Conservation (phyloP, 139 green algal species). For the Mesotaenium endlicherianum region DNA sequence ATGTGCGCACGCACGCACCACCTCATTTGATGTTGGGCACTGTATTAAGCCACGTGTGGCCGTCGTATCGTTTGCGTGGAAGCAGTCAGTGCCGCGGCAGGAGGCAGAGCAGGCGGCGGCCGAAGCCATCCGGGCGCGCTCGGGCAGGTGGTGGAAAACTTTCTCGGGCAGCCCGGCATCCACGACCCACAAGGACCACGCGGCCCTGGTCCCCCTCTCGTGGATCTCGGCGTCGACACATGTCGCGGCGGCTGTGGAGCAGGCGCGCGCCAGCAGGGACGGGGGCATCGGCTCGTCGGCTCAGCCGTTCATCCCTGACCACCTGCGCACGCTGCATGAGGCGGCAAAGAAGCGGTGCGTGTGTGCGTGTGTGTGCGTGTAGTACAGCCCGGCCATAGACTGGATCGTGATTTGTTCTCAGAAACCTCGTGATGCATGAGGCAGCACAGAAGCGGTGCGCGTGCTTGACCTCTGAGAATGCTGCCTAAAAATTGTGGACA, state of each 20-base stretch:
- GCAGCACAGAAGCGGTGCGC: not conserved
- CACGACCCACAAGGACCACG: not conserved
- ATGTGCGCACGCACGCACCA: too few relatives aligned
- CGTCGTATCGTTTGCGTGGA: too few relatives aligned
- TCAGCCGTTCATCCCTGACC: constrained; percentile 4
- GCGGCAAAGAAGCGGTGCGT: constrained; percentile 8
- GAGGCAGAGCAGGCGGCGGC: constrained; percentile 6
- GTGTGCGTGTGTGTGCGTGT: not conserved
- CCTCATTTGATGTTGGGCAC: too few relatives aligned
- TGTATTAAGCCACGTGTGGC: too few relatives aligned
- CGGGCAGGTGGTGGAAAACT: not conserved
- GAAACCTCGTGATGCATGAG: not conserved
- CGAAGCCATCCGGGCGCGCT: not conserved
- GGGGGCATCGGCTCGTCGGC: not conserved
- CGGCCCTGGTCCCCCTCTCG: not conserved
- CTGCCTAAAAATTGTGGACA: not conserved
- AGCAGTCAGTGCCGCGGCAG: not conserved
- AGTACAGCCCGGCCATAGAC: too few relatives aligned
- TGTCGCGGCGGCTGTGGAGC: not conserved
- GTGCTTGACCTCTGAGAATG: not conserved
- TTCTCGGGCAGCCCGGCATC: not conserved
- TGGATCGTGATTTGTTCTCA: too few relatives aligned
- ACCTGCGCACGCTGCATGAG: constrained; percentile 9
- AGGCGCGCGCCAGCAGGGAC: not conserved
- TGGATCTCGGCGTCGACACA: not conserved